Conservation (phyloP, 164 flowering plant genomes). For the Euptelea pleiosperma region DNA sequence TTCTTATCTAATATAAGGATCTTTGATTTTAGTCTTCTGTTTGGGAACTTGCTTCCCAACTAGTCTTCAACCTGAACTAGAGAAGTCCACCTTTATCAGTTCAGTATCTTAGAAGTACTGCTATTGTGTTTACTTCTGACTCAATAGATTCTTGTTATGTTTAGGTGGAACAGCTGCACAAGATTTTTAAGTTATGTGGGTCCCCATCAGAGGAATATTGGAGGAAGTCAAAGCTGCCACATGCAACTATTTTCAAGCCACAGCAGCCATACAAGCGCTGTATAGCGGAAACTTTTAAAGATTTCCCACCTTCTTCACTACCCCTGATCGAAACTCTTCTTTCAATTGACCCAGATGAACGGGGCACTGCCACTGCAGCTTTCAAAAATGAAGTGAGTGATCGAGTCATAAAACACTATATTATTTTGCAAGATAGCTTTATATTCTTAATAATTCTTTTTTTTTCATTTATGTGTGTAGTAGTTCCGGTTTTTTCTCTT, state of each 20-base stretch:
- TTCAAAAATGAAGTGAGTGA: slow-evolving; percentile 61
- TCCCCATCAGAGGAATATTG: slow-evolving; percentile 79
- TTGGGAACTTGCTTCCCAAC: neutral
- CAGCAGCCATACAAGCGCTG: slow-evolving; percentile 69
- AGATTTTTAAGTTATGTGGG: slow-evolving; percentile 82
- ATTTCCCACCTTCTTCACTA: slow-evolving; percentile 57
- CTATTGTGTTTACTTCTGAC: neutral
- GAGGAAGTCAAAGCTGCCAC: slow-evolving; percentile 59
- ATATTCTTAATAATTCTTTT: too few species aligned
- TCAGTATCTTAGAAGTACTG: neutral
- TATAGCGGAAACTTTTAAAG: slow-evolving; percentile 56
- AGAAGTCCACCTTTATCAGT: neutral
- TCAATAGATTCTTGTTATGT: slow-evolving; percentile 1
- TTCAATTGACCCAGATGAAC: slow-evolving; percentile 57
- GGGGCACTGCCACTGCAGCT: slow-evolving; percentile 65
- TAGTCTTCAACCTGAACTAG: neutral
- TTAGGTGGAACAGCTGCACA: slow-evolving; percentile 79
- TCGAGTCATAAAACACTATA: neutral
- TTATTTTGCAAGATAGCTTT: neutral
- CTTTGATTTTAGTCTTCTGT: neutral
- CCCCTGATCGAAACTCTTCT: slow-evolving; percentile 64
- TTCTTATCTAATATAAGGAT: neutral
- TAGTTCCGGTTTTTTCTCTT: too few species aligned
- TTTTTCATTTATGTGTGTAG: too few species aligned
- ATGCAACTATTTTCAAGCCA: slow-evolving; percentile 66